These are phyloP conservation scores for Albophoma yamanashiensis DNA, from an alignment of 2,329 filamentous ascomycete species.

Conservation along the genomic window DNA sequence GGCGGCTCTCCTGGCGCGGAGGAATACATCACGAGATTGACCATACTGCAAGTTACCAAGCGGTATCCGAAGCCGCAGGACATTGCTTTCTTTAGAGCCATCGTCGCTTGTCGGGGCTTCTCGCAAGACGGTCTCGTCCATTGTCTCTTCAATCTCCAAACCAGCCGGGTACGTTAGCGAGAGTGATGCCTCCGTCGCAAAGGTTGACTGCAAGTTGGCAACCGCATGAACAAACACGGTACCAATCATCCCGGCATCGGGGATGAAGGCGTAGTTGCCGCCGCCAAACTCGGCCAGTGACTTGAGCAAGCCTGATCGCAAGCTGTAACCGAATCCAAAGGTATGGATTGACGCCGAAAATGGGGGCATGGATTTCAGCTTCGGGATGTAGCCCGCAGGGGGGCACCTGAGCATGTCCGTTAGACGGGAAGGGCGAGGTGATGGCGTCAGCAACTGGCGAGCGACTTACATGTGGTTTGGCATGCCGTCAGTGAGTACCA, in stretches of 20 bases:
- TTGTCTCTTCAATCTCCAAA: slow-evolving; percentile 27
- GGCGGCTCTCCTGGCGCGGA: slow-evolving; percentile 21
- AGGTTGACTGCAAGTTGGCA: slow-evolving; percentile 50
- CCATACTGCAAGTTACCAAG: slow-evolving; percentile 48
- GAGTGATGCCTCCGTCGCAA: slow-evolving; percentile 35
- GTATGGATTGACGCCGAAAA: slow-evolving; percentile 31
- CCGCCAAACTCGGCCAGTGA: slow-evolving; percentile 46
- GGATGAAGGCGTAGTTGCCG: slow-evolving; percentile 51
- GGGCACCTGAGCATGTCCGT: slow-evolving; percentile 26
- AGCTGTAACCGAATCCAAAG: slow-evolving; percentile 24
- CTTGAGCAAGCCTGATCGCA: slow-evolving; percentile 39
- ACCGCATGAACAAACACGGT: slow-evolving; percentile 53
- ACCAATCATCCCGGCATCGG: slow-evolving; percentile 51
- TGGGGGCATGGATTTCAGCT: slow-evolving; percentile 30
- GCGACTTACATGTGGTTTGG: slow-evolving; percentile 38
- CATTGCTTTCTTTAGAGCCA: slow-evolving; percentile 3
- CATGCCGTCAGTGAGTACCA: slow-evolving; percentile 44
- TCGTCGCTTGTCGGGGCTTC: slow-evolving; percentile 9
- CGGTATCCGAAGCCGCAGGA: slow-evolving; percentile 22
- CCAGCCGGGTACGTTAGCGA: slow-evolving; percentile 25
- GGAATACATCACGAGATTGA: slow-evolving; percentile 46
- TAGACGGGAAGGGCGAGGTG: neutral
- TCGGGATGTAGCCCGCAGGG: slow-evolving; percentile 40
- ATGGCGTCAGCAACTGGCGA: neutral
- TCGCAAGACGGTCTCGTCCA: slow-evolving; percentile 27